phyloP scores from a whole-genome alignment of 78 protist species.

The Dictyostelium brefeldianum region DNA sequence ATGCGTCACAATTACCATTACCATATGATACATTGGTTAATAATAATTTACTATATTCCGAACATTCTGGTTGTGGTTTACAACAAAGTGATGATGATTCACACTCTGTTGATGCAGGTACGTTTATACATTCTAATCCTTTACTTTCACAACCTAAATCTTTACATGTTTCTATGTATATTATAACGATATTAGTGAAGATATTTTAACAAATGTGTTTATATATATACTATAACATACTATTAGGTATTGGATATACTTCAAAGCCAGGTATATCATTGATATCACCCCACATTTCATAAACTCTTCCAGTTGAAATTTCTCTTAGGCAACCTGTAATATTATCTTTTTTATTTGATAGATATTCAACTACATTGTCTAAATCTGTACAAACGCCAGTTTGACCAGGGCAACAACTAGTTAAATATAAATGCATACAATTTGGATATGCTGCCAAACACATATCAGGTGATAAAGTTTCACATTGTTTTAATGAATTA shows the following conservation, averaged over 20 bases:
- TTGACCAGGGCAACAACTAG: slow-evolving; percentile 36
- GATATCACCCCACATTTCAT: background rate
- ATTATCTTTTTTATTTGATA: background rate
- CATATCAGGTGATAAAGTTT: background rate
- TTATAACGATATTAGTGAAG: too few species aligned
- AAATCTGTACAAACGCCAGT: slow-evolving; percentile 21
- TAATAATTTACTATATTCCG: background rate
- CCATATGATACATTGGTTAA: background rate
- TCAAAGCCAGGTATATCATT: slow-evolving; percentile 5
- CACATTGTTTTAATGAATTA: background rate
- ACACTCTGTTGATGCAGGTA: background rate
- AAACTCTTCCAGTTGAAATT: background rate
- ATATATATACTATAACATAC: too few species aligned
- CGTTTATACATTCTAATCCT: slow-evolving; percentile 8
- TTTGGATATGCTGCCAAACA: slow-evolving; percentile 47
- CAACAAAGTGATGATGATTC: slow-evolving; percentile 27
- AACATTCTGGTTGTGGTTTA: slow-evolving; percentile 11
- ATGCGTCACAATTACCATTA: slow-evolving; percentile 1
- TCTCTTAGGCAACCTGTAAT: background rate
- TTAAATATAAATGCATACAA: slow-evolving; percentile 8
- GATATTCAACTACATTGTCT: background rate
- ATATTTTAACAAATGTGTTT: too few species aligned
- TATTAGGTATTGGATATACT: background rate
- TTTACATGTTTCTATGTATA: slow-evolving; percentile 40
- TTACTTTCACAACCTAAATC: slow-evolving; percentile 14